Conservation (phyloP, 345 rosid genomes). For the Salix brachista region DNA sequence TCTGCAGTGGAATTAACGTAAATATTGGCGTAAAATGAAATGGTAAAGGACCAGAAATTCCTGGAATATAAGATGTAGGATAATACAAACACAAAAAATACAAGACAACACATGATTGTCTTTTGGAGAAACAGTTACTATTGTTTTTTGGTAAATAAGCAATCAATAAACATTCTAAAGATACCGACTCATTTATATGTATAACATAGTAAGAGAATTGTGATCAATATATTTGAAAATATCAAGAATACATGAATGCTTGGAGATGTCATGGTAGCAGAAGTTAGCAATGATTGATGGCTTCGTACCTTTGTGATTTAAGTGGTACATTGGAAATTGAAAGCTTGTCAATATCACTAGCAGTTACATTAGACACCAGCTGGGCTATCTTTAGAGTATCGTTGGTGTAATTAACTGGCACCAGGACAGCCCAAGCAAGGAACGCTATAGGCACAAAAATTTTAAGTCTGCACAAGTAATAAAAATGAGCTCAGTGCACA, state of each 20-base stretch:
- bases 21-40: not conserved
- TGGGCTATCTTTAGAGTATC: conserved; percentile 34
- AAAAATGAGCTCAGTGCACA: conserved; percentile 7
- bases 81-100: not conserved
- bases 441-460: conserved; percentile 74
- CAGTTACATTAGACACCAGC: conserved; percentile 47
- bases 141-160: not conserved
- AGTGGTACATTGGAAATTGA: conserved; percentile 75
- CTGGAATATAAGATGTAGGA: not conserved
- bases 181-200: not conserved
- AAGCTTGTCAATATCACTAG: conserved; percentile 84
- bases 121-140: not conserved
- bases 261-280: not conserved
- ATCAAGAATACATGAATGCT: not conserved
- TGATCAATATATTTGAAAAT: not conserved
- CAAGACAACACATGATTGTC: not conserved
- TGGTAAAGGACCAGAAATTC: not conserved
- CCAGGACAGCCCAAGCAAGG: conserved; percentile 71
- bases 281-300: not conserved
- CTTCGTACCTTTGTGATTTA: conserved; percentile 55
- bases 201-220: not conserved
- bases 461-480: conserved; percentile 54
- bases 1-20: conserved; percentile 35
- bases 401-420: conserved; percentile 77
- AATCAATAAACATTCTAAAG: not conserved